Evolutionary conservation across 805 yeast genomes (phyloP).

Genomic region (Hanseniaspora taiwanica): DNA sequence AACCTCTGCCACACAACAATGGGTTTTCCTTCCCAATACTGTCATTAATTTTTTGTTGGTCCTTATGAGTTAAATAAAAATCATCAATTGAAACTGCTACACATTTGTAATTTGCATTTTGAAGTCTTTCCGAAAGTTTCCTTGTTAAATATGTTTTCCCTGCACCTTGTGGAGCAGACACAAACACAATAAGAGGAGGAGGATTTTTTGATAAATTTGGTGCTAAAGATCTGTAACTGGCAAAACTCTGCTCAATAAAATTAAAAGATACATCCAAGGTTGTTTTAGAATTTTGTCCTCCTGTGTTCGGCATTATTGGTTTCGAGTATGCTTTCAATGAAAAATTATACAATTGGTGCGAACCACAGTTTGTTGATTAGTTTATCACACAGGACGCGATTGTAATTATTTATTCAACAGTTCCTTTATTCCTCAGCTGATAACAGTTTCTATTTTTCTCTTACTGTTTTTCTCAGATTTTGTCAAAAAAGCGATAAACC

Average conservation of each 20-base stretch:
- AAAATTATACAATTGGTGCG: no score
- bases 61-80: conserved; percentile 55
- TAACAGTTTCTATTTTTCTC: no score
- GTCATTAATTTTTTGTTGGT: conserved; percentile 37
- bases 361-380: no score
- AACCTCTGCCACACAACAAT: conserved; percentile 66
- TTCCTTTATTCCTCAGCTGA: no score
- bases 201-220: neutral
- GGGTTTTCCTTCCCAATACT: conserved; percentile 30
- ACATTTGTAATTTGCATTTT: conserved; percentile 20
- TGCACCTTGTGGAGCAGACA: conserved; percentile 70
- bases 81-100: conserved; percentile 71
- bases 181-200: conserved; percentile 34
- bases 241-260: neutral
- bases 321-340: no score
- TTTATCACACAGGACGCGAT: no score
- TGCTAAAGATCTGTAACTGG: neutral
- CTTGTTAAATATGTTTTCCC: conserved; percentile 54
- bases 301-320: no score
- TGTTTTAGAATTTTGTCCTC: neutral
- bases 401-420: no score
- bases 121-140: conserved; percentile 26
- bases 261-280: neutral
- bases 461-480: no score
- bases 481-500: no score